Conservation (phyloP, 1,139 yeast species). For the Suhomyces maxii region DNA sequence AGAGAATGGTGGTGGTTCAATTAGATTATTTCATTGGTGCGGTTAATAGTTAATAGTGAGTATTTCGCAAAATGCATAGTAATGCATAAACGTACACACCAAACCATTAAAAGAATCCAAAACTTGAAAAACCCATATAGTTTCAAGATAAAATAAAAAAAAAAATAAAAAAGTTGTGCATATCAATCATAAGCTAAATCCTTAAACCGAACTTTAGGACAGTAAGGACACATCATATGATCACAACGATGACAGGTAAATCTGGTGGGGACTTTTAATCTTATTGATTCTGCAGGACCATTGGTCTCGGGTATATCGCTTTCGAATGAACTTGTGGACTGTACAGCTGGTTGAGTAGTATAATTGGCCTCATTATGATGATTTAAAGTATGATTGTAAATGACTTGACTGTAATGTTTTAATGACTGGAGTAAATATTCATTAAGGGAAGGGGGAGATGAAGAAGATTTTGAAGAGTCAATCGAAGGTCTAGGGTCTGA, state of each 20-base stretch:
- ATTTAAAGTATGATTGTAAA: conserved; percentile 15
- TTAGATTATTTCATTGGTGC: too few species aligned
- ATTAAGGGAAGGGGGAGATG: conserved; percentile 5
- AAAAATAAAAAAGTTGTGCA: too few species aligned
- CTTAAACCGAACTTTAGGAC: conserved; percentile 44
- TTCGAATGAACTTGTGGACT: background rate
- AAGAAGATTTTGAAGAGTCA: background rate
- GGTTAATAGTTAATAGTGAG: too few species aligned
- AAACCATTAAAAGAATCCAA: too few species aligned
- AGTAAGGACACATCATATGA: conserved; percentile 59
- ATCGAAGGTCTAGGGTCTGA: background rate
- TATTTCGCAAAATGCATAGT: too few species aligned
- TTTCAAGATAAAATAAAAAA: too few species aligned
- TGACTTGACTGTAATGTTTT: conserved; percentile 32
- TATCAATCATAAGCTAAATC: conserved; percentile 25
- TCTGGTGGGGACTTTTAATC: conserved; percentile 28
- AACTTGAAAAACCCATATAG: too few species aligned
- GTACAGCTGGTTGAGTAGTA: conserved; percentile 2
- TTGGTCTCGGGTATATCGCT: background rate
- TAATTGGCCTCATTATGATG: conserved; percentile 1
- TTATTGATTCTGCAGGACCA: background rate
- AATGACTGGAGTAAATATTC: conserved; percentile 18
- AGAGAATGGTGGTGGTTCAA: too few species aligned
- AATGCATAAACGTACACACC: too few species aligned
- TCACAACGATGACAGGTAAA: conserved; percentile 48